Conservation (phyloP, 2,329 filamentous ascomycete species). For the Zymoseptoria passerinii region DNA sequence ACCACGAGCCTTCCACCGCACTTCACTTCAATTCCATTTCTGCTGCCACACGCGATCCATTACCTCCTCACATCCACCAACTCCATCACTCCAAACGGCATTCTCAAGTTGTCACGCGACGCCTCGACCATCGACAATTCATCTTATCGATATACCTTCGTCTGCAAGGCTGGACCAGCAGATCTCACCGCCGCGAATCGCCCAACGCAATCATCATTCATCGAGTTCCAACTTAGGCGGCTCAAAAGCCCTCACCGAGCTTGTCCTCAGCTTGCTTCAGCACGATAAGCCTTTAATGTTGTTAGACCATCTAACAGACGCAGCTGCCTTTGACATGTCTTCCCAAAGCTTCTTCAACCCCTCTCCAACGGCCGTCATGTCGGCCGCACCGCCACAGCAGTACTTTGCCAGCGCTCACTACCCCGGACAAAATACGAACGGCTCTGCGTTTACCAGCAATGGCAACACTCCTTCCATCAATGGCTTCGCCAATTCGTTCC, state of each 20-base stretch:
- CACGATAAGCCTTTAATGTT: conserved; percentile 26
- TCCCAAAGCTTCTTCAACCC: conserved; percentile 37
- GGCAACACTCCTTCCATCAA: conserved; percentile 15
- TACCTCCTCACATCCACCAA: not conserved
- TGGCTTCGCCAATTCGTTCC: conserved; percentile 13
- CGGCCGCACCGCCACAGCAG: conserved; percentile 32
- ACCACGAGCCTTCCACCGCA: too few species aligned
- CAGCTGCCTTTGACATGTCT: conserved; percentile 18
- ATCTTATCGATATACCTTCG: not conserved
- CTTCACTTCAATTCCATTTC: not conserved
- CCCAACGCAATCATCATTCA: conserved; percentile 1
- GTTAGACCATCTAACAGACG: conserved; percentile 27
- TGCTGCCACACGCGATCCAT: not conserved
- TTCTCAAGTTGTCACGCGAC: not conserved
- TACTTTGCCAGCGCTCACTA: conserved; percentile 27
- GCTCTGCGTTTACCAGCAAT: conserved; percentile 10
- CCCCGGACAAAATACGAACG: conserved; percentile 11
- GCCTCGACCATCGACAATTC: not conserved
- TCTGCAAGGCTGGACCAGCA: not conserved
- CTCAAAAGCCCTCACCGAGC: conserved; percentile 21
- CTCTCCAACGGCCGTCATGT: conserved; percentile 40
- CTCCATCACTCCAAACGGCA: not conserved
- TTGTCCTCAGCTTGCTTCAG: conserved; percentile 18
- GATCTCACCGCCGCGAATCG: not conserved
- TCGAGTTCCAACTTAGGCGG: conserved; percentile 19